Base-by-base conservation (phyloP, 2,329 filamentous ascomycete genomes). In the Didymellaceae sp. region DNA sequence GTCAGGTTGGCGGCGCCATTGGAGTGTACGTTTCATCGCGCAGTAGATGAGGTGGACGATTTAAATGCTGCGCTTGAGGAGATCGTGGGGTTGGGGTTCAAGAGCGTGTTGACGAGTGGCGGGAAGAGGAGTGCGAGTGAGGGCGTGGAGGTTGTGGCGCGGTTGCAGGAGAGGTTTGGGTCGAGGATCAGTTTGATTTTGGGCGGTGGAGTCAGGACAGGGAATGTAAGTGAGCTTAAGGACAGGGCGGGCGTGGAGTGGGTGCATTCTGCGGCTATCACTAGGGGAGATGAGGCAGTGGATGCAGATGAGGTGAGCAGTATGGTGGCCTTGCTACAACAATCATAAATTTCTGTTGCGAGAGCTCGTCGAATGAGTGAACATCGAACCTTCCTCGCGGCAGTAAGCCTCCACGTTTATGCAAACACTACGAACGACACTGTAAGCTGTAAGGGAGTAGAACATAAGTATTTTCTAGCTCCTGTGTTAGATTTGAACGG, bases 21-120 rank as follows among this genome's bases (percentile, higher is more conserved):
- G 20, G 75, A 77, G 2, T 82, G 80, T 59, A 83, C 80, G 2
- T 84, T 84, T 43, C 81, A 83, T 59, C 74, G 80, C 6, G 81
- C 81, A 0, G 80, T 83, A 54, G 81, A 83, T 58, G 57, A 71
- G 32, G 71, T 77, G 1, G 26, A 33, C 4, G 63, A 73, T 54
- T 43, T 65, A 10, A 47, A 60, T 0, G 42, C 59, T 34, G 74
- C 68, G 1, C 58, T 77, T 8, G 63, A 74, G 7, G 66, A 67
- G 14, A 64, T 80, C n/a, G 61, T 75, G 0, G 48, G 40, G 1
- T 75, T 75, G 44, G 79, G 80, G 1, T 83, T 82, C 33, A 53
- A 35, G 24, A 65, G 65, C 11, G 71, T 84, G 9, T 66, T 84
- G 17, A 82, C 79, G 4, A 80, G 77, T 37, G 81, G 81, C 1